These are phyloP conservation scores for Singerocomus inundabilis DNA, from an alignment of 1,284 basidiomycete species.

Conservation along the genomic window DNA sequence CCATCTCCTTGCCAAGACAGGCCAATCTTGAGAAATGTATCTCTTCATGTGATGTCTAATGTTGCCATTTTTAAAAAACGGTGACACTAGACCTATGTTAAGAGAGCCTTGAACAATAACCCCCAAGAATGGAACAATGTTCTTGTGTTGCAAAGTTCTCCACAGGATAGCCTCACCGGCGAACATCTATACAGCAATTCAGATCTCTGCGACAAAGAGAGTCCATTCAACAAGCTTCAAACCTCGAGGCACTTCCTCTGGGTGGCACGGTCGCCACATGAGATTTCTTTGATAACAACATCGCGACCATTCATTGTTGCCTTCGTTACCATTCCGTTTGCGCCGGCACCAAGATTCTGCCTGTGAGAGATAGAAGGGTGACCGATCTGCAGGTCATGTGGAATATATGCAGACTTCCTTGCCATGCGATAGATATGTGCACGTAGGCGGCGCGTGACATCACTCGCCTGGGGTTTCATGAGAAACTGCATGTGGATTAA, in stretches of 20 bases:
- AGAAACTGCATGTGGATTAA: conserved; percentile 16
- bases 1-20: conserved; percentile 23
- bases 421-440: conserved; percentile 29
- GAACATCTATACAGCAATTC: conserved; percentile 18
- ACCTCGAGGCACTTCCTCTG: conserved; percentile 18
- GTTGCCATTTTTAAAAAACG: conserved; percentile 38
- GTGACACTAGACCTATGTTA: conserved; percentile 37
- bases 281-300: conserved; percentile 24
- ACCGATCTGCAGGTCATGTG: conserved; percentile 16
- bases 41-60: conserved; percentile 28
- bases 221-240: neutral
- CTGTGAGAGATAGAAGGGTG: neutral
- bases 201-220: conserved; percentile 1
- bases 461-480: neutral
- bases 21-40: conserved; percentile 20
- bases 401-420: conserved; percentile 30
- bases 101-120: conserved; percentile 14
- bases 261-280: neutral
- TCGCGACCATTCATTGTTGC: conserved; percentile 6
- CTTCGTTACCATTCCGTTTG: conserved; percentile 3
- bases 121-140: conserved; percentile 30
- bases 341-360: conserved; percentile 7
- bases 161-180: conserved; percentile 33
- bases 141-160: conserved; percentile 26
- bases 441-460: conserved; percentile 15